Conservation (phyloP, 23 red algal species). For the Gracilaria vermiculophylla region DNA sequence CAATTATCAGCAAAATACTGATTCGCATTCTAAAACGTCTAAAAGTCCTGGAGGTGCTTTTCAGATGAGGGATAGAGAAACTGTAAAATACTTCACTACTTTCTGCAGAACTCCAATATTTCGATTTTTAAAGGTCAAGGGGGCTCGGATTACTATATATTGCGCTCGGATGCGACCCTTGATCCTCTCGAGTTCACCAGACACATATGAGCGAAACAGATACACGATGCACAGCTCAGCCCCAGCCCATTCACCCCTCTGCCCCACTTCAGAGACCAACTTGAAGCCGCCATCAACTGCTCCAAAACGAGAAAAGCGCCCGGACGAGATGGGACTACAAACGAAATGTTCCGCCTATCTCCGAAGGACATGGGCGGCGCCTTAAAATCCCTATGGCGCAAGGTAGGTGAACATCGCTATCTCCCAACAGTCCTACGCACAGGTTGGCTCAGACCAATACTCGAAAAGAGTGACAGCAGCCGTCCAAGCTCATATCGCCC, state of each 20-base stretch:
- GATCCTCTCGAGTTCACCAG: background rate
- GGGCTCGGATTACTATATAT: background rate
- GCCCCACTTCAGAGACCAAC: background rate
- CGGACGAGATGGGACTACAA: background rate
- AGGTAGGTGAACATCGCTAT: background rate
- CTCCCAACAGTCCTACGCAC: background rate
- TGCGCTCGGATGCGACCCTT: background rate
- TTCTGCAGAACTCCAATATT: no score
- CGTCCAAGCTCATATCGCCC: constrained; percentile 2
- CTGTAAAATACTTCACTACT: no score
- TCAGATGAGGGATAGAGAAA: no score
- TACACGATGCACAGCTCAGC: background rate
- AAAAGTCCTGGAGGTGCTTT: no score
- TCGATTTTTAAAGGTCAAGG: background rate
- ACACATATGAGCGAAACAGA: background rate
- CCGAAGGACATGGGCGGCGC: background rate
- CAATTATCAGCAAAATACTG: no score
- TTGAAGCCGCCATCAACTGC: background rate
- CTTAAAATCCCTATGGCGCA: background rate
- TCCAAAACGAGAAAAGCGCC: constrained; percentile 4
- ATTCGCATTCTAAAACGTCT: no score
- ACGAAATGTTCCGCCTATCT: constrained; percentile 13
- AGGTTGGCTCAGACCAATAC: background rate
- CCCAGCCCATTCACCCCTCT: background rate
- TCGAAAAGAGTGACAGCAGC: background rate